phyloP scores from a whole-genome alignment of 768 basidiomycete genomes.

The Leccinellum rugosiceps region DNA sequence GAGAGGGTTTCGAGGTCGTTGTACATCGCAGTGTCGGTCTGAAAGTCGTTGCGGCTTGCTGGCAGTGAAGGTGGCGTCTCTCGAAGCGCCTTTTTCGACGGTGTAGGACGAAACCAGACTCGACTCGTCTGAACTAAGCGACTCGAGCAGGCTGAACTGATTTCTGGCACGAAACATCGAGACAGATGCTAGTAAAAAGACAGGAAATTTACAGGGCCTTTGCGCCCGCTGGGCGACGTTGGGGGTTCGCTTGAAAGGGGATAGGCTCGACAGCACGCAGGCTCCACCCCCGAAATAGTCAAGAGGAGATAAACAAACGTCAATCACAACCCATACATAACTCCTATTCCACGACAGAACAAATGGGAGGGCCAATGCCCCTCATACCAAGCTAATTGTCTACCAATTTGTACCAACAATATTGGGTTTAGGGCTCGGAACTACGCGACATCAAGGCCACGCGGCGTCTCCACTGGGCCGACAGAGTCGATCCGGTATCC shows the following conservation, averaged over 20 bases:
- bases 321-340: constrained; percentile 1
- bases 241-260: neutral
- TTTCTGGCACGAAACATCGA: constrained; percentile 1
- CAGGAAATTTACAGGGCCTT: neutral
- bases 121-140: neutral
- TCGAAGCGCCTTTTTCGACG: neutral
- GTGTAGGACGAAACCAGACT: neutral
- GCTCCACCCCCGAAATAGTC: constrained; percentile 3
- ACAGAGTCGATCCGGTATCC: constrained; percentile 49
- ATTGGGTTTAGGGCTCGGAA: constrained; percentile 8
- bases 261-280: neutral
- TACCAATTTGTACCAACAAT: neutral
- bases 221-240: neutral
- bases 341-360: neutral
- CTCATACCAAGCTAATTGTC: neutral
- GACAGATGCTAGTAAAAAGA: neutral
- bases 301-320: constrained; percentile 14
- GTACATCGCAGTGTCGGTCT: neutral
- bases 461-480: constrained; percentile 14
- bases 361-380: neutral
- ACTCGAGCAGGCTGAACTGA: constrained; percentile 1
- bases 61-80: neutral
- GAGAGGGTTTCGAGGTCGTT: neutral
- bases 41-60: neutral
- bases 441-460: constrained; percentile 14